Evolutionary conservation across 73 alveolate species (phyloP).

Genomic region (Tetrahymena malaccensis): DNA sequence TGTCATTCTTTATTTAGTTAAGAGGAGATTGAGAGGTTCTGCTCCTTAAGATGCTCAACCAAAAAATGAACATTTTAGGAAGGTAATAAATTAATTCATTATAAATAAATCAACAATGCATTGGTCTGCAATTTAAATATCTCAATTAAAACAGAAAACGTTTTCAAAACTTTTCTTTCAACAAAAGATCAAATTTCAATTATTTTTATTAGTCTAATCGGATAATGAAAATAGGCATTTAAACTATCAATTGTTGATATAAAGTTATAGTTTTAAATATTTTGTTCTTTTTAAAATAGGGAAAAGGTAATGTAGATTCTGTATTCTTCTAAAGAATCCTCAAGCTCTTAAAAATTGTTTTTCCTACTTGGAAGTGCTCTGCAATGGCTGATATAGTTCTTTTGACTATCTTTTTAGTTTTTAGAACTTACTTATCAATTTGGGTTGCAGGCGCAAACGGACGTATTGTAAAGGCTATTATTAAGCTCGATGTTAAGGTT

Average conservation of each 20-base stretch:
- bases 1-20: background rate
- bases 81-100: background rate
- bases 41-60: background rate
- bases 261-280: background rate
- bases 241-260: background rate
- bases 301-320: constrained; percentile 70
- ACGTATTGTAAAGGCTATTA: constrained; percentile 72
- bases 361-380: constrained; percentile 56
- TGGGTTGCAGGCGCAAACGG: constrained; percentile 84
- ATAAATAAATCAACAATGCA: background rate
- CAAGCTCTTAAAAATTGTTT: constrained; percentile 57
- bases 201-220: background rate
- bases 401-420: constrained; percentile 53
- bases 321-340: constrained; percentile 57
- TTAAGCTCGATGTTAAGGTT: constrained; percentile 31
- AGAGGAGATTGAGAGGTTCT: background rate
- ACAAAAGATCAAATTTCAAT: too few species aligned
- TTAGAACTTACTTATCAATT: constrained; percentile 76
- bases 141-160: too few species aligned
- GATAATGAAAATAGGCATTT: background rate
- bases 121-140: too few species aligned
- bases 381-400: constrained; percentile 53
- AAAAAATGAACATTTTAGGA: background rate
- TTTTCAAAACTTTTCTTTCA: too few species aligned
- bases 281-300: background rate